Evolutionary conservation across 495 filamentous ascomycete species (phyloP), one percentile per base, ranked within the genome.

Genomic region (Aspergillus funiculosus): DNA sequence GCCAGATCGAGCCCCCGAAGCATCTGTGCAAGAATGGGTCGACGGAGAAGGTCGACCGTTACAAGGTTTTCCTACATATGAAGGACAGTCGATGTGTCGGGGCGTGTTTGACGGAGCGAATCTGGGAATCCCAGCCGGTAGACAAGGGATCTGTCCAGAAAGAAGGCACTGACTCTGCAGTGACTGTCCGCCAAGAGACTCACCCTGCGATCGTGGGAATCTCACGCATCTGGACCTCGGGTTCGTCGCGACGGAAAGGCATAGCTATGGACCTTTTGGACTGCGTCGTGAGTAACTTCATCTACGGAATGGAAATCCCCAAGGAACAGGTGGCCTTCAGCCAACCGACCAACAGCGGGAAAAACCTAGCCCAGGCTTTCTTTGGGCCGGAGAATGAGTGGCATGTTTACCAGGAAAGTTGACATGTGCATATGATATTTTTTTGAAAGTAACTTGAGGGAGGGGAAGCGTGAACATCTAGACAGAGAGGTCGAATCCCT

Each of bases 191-290:
- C 34, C 58, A 63, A 10, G 62, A 67, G 25, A 51, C 62, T 0
- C 63, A 69, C 29, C 64, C 74, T 4, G 82, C 81, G 11, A 70
- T 82, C 15, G 67, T 86, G 29, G 83, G 83, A 2, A 73, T 87
- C 28, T 79, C 82, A n/a, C 77, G 83, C 8, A 85, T 87, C 49
- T 87, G 83, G 83, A 83, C 79, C 4, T 85, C 80, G 9, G 75
- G 71, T 7, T 62, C 73, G 11, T 74, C 76, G 34, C 72, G 83
- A 30, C 61, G 78, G 20, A 69, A 74, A 56, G 81, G 81, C 8
- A 73, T 87, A 40, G 84, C 82, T 3, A 66, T 69, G 48, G 73
- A 73, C 48, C 57, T 87, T 39, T 50, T 87, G 39, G 78, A 87
- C 37, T 75, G 73, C 46, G 80, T 81, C 37, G 67, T 78, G 41